These are phyloP conservation scores for Polygonum maritimum DNA, from an alignment of 148 eudicot species.

Conservation along the genomic window DNA sequence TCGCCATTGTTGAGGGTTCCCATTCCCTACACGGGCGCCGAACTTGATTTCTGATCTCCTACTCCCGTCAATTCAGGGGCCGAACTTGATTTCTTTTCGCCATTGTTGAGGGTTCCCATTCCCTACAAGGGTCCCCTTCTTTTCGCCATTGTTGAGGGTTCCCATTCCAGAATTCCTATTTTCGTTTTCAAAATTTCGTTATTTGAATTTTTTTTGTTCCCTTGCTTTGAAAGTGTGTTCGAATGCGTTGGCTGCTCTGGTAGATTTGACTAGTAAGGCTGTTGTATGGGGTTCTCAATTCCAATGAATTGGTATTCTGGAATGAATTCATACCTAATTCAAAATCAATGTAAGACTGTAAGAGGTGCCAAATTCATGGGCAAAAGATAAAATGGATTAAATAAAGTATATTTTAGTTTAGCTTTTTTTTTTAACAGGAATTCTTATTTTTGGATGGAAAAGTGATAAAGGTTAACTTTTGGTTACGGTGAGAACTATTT, in stretches of 20 bases:
- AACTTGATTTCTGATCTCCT: background rate
- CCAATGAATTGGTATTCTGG: background rate
- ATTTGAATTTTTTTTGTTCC: background rate
- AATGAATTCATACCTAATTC: background rate
- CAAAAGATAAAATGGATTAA: background rate
- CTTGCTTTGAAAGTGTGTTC: background rate
- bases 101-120: too few relatives aligned
- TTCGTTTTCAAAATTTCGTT: background rate
- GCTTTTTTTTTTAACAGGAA: too few relatives aligned
- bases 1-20: conserved; percentile 2
- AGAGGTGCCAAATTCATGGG: background rate
- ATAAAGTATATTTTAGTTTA: too few relatives aligned
- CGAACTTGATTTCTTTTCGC: too few relatives aligned
- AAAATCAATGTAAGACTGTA: background rate
- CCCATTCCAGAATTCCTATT: background rate
- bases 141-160: too few relatives aligned
- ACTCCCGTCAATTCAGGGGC: background rate
- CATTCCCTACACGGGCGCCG: background rate
- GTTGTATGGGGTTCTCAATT: background rate
- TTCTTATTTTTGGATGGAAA: too few relatives aligned
- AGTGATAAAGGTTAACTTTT: too few relatives aligned
- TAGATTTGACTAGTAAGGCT: background rate
- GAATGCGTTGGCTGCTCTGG: background rate
- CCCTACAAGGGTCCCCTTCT: too few relatives aligned
- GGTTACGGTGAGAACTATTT: too few relatives aligned